Conservation (phyloP, 1,284 basidiomycete genomes). For the Sporisorium graminicola region DNA sequence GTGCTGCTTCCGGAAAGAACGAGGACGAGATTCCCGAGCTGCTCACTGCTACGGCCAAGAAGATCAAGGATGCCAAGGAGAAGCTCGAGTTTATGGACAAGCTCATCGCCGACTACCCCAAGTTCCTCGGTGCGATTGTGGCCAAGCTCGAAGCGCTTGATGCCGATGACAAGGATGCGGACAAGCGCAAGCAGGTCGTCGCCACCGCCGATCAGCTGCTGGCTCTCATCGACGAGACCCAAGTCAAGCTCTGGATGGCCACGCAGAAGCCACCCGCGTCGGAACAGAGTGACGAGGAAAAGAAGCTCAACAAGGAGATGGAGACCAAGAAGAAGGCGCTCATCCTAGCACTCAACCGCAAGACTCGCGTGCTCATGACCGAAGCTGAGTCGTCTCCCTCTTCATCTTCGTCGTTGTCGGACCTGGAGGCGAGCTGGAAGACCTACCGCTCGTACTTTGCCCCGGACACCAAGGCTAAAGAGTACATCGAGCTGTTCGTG, state of each 20-base stretch:
- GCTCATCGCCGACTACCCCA: conserved; percentile 64
- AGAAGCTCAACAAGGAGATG: conserved; percentile 60
- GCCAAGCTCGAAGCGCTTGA: conserved; percentile 62
- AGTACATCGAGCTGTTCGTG: conserved; percentile 57
- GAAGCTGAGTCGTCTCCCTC: conserved; percentile 27
- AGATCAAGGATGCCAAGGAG: conserved; percentile 66
- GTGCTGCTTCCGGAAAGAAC: conserved; percentile 41
- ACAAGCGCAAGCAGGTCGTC: conserved; percentile 46
- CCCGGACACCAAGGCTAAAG: conserved; percentile 53
- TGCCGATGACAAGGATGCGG: conserved; percentile 39
- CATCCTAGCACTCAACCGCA: conserved; percentile 62
- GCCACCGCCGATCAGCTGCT: conserved; percentile 60
- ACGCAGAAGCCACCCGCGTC: conserved; percentile 55
- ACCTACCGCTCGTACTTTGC: conserved; percentile 55
- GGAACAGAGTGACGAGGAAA: conserved; percentile 65
- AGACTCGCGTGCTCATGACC: conserved; percentile 53
- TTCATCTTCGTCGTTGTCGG: background rate
- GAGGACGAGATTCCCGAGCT: conserved; percentile 63
- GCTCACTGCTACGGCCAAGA: conserved; percentile 63
- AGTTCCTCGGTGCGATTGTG: conserved; percentile 62
- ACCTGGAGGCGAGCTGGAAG: conserved; percentile 48
- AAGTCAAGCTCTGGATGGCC: conserved; percentile 62
- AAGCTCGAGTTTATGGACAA: conserved; percentile 63
- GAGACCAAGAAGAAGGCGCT: conserved; percentile 64
- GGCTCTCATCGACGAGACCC: conserved; percentile 57